These are phyloP conservation scores for Trematosphaeria pertusa DNA, from an alignment of 2,329 filamentous ascomycete genomes.

Conservation along the genomic window DNA sequence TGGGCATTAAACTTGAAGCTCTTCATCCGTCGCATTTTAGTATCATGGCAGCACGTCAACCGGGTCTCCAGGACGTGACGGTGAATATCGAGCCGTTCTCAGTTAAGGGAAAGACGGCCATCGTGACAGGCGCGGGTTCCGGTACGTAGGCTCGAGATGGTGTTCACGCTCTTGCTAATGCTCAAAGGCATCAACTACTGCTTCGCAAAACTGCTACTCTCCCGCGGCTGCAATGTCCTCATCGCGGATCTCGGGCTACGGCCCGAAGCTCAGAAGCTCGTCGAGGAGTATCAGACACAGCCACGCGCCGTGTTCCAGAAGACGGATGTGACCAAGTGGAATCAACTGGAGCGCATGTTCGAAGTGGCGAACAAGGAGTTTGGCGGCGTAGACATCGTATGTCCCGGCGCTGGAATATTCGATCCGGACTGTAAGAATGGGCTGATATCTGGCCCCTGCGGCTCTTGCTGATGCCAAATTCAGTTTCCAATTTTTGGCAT, in stretches of 20 bases:
- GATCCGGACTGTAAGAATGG: neutral
- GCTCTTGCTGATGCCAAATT: no score
- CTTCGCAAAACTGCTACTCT: constrained; percentile 55
- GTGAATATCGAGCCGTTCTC: constrained; percentile 34
- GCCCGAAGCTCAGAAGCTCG: constrained; percentile 54
- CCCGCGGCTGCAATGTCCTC: constrained; percentile 55
- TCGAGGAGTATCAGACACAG: constrained; percentile 42
- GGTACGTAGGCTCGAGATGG: constrained; percentile 31
- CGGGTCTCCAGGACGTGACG: constrained; percentile 8
- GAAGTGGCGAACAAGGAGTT: constrained; percentile 36
- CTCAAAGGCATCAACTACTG: constrained; percentile 54
- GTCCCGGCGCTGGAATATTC: constrained; percentile 57
- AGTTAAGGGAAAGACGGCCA: constrained; percentile 55
- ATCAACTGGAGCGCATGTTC: constrained; percentile 44
- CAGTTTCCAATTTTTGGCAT: constrained; percentile 60
- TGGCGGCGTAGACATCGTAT: constrained; percentile 53
- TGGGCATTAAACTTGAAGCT: no score
- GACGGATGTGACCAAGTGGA: constrained; percentile 52
- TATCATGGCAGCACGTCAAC: constrained; percentile 13
- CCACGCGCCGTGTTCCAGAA: constrained; percentile 52
- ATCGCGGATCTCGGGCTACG: constrained; percentile 57
- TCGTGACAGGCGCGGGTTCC: constrained; percentile 57
- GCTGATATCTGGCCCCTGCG: no score
- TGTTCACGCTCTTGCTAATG: neutral
- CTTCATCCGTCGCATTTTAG: neutral